These are phyloP conservation scores for Blastobotrys elegans DNA, from an alignment of 1,139 yeast species.

Conservation along the genomic window DNA sequence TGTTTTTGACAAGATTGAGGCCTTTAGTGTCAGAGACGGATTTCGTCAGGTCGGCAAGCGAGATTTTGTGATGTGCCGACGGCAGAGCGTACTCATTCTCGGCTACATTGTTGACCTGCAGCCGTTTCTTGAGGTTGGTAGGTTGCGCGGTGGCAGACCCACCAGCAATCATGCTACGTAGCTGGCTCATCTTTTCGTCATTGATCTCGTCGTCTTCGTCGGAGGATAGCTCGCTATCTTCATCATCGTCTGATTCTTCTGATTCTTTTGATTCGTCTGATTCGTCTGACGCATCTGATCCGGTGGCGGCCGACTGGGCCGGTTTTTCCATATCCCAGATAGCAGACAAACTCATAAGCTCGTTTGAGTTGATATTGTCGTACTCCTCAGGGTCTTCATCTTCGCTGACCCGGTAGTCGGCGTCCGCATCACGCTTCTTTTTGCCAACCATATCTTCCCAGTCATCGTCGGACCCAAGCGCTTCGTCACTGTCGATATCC, in stretches of 20 bases:
- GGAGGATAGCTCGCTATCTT: slow-evolving; percentile 33
- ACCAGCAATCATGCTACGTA: slow-evolving; percentile 25
- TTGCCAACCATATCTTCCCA: slow-evolving; percentile 23
- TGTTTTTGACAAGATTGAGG: slow-evolving; percentile 24
- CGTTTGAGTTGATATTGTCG: slow-evolving; percentile 60
- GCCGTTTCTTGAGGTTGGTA: slow-evolving; percentile 30
- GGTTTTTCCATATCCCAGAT: slow-evolving; percentile 76
- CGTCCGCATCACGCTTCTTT: slow-evolving; percentile 19
- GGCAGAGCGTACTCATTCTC: slow-evolving; percentile 76
- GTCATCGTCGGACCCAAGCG: slow-evolving; percentile 35
- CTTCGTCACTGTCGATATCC: slow-evolving; percentile 43
- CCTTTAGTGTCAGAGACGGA: slow-evolving; percentile 45
- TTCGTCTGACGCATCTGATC: no score
- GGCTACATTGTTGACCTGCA: slow-evolving; percentile 50
- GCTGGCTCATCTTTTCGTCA: slow-evolving; percentile 23
- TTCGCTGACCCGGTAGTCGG: slow-evolving; percentile 22
- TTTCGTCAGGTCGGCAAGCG: slow-evolving; percentile 71
- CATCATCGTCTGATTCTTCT: slow-evolving; percentile 23
- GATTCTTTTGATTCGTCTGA: slow-evolving; percentile 60
- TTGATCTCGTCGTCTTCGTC: slow-evolving; percentile 27
- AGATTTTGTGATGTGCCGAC: slow-evolving; percentile 50
- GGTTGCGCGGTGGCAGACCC: slow-evolving; percentile 18
- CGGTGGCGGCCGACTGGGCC: slow-evolving; percentile 5
- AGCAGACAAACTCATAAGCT: slow-evolving; percentile 70
- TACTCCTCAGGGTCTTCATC: slow-evolving; percentile 37